Evolutionary conservation across 2,329 filamentous ascomycete genomes (phyloP), one percentile per base, ranked within the genome.

Genomic region (Zymoseptoria passerinii): DNA sequence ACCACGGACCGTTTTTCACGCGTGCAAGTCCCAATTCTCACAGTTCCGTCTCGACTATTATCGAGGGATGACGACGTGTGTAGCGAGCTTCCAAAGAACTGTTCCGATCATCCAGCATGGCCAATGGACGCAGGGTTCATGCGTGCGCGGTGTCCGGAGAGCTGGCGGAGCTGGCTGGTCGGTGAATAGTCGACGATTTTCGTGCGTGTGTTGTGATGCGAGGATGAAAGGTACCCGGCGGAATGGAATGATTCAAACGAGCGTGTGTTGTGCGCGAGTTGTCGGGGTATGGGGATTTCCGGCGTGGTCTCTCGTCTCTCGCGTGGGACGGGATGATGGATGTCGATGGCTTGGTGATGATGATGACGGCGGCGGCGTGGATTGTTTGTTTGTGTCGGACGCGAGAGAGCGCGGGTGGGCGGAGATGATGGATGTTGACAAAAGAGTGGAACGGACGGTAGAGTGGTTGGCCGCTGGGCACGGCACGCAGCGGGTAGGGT

Each of bases 41-140:
- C 13, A 52, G 20, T 23, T 52, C 10, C 50, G 50, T 52, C 48
- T 50, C 23, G 23, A 27, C 23, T 23, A 28, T 28, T 8, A 23
- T 52, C 50, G 50, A 28, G 3, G n/a, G 50, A 18, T 28, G 13
- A 52, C 16, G 3, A 28, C 23, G 40, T 8, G 44, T 58, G 56
- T 48, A 10, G 56, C 44, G 28, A 55, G 23, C 18, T 58, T 58
- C 56, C 56, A 54, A 58, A 58, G 55, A 52, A 52, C 16, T 28
- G 23, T 28, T 52, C 19, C 50, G 23, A 52, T 52, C 50, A 52
- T 28, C 19, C n/a, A 52, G 50, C 50, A 52, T 52, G 23, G 50
- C 50, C 50, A 52, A n/a, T 52, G 50, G 50, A 28, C 18, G 50
- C 50, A 28, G 23, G 50, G 50, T 28, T 23, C 50, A 52, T 44